phyloP scores from a whole-genome alignment of 192 early-diverging fungal species.

The Haplosporangium gracile region DNA sequence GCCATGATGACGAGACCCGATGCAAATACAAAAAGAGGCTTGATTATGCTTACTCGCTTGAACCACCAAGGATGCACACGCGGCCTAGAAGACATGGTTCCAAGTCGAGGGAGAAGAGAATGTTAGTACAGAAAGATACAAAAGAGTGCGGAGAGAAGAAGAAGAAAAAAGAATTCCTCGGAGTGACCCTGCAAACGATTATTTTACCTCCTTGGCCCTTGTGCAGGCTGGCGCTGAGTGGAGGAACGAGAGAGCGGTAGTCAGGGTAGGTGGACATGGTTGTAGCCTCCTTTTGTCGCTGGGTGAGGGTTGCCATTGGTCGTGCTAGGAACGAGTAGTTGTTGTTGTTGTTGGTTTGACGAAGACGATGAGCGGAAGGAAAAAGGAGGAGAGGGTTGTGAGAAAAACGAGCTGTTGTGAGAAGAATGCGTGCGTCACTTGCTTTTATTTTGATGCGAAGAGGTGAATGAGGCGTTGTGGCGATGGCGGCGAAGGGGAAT shows the following conservation, averaged over 20 bases:
- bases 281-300: conserved; percentile 14
- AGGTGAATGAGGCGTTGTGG: not conserved
- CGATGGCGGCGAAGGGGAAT: not conserved
- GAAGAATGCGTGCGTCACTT: not conserved
- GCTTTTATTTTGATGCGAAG: not conserved
- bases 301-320: conserved; percentile 16
- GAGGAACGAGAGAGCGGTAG: conserved; percentile 64
- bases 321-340: not conserved
- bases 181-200: not conserved
- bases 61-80: conserved; percentile 82
- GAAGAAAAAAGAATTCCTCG: not conserved
- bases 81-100: conserved; percentile 66
- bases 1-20: not conserved
- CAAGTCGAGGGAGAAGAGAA: not conserved
- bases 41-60: conserved; percentile 75
- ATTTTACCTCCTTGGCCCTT: conserved; percentile 85
- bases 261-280: conserved; percentile 25
- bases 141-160: not conserved
- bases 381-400: not conserved
- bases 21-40: not conserved
- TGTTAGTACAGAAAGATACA: not conserved
- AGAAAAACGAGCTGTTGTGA: not conserved
- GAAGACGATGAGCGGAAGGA: not conserved
- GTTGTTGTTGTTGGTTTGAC: too few species aligned
- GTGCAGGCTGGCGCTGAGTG: conserved; percentile 69